Base-by-base conservation (phyloP, 805 yeast species). In the Yamadazyma ubonensis region DNA sequence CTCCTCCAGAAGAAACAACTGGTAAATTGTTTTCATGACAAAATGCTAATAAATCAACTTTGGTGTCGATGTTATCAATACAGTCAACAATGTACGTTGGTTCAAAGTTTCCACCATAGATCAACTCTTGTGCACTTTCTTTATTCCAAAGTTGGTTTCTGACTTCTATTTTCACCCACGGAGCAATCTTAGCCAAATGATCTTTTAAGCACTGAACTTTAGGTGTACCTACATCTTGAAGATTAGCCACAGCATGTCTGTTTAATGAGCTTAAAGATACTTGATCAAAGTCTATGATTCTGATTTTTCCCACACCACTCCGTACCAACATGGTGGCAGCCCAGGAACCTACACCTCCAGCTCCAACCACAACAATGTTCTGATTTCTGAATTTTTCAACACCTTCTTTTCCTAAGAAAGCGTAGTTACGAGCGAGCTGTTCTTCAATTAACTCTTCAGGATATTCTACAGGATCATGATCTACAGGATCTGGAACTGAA, bases 321-420 rank as follows among this genome's bases (percentile, higher is more conserved):
- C 99, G 79, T 2, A 86, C 84, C 41, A 93, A 72, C 85, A 95
- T 87, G 8, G 95, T 83, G 9, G 85, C 82, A 17, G 83, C 96
- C 91, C 96, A 90, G 0, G 97, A 90, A 2, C 99, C 99, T 29
- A 93, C 99, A 43, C 99, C 99, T 43, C 99, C 99, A 12, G 91
- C 93, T 21, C 99, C 99, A 21, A 79, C 81, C 11, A 91, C 85
- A 2, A 88, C 85, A 2, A 90, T 76, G 41, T 77, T 73, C 54
- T 87, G 83, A 9, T 71, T 63, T 39, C 96, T 78, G 12, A 93
- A 76, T 43, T 78, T 78, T 14, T 64, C 60, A 78, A 89, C 81
- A 1, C 96, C 98, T 15, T 82, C 85, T 37, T 85, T 86, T 9
- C 96, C 88, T 19, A 93, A 70, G 57, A 93, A 93, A 1, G 96